phyloP scores from a whole-genome alignment of 192 early-diverging fungal genomes.

The Mortierella claussenii region DNA sequence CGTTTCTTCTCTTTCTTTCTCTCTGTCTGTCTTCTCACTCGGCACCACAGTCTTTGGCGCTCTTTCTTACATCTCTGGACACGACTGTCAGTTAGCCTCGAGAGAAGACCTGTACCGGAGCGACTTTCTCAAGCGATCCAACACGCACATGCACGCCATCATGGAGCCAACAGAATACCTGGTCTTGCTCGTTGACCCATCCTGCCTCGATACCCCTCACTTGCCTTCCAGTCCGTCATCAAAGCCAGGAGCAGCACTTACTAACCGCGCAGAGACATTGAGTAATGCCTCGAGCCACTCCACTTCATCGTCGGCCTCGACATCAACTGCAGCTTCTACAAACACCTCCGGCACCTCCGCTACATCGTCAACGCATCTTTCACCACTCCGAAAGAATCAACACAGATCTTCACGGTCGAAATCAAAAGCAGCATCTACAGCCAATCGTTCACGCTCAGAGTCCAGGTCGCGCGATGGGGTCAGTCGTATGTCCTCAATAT shows the following conservation, averaged over 20 bases:
- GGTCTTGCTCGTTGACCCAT: slow-evolving; percentile 22
- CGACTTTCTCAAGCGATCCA: too few species aligned
- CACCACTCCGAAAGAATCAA: slow-evolving; percentile 19
- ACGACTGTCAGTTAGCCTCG: too few species aligned
- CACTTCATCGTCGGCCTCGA: slow-evolving; percentile 30
- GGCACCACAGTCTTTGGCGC: too few species aligned
- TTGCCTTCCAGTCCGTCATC: neutral
- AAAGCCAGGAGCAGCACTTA: slow-evolving; percentile 5
- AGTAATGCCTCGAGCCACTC: slow-evolving; percentile 30
- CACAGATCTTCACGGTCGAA: slow-evolving; percentile 22
- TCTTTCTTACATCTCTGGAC: too few species aligned
- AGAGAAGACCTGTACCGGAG: too few species aligned
- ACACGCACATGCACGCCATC: too few species aligned
- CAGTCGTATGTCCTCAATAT: slow-evolving; percentile 27
- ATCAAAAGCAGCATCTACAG: slow-evolving; percentile 31
- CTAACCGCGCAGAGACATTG: slow-evolving; percentile 1
- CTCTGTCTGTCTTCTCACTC: too few species aligned
- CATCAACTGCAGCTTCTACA: slow-evolving; percentile 16
- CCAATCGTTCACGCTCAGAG: slow-evolving; percentile 40
- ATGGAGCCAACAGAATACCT: slow-evolving; percentile 34
- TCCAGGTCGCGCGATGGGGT: slow-evolving; percentile 37
- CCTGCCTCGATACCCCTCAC: slow-evolving; percentile 17
- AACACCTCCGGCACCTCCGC: slow-evolving; percentile 10
- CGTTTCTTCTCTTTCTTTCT: slow-evolving; percentile 5
- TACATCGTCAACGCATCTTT: slow-evolving; percentile 10